Conservation (phyloP, 2,329 filamentous ascomycete genomes). For the Colletotrichum camelliae region DNA sequence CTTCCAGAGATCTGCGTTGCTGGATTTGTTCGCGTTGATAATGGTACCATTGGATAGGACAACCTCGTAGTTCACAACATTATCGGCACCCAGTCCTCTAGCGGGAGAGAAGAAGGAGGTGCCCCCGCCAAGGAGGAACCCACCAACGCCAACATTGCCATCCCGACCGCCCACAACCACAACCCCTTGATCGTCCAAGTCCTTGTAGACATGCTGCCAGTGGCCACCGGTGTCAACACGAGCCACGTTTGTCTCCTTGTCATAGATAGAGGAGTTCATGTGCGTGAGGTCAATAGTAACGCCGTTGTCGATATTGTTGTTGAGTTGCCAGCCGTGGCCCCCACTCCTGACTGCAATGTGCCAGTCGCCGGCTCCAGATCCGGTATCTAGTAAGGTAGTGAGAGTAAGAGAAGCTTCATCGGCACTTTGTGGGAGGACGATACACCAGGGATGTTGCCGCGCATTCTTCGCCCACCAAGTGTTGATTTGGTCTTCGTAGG, state of each 20-base stretch:
- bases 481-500: conserved; percentile 10
- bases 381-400: conserved; percentile 6
- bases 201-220: conserved; percentile 16
- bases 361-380: conserved; percentile 30
- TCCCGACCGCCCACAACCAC: conserved; percentile 49
- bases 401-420: conserved; percentile 27
- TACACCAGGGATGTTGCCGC: conserved; percentile 28
- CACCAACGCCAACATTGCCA: conserved; percentile 35
- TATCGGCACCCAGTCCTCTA: conserved; percentile 44
- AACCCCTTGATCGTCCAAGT: conserved; percentile 23
- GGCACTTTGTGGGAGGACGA: conserved; percentile 27
- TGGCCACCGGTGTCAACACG: conserved; percentile 23
- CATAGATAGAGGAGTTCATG: conserved; percentile 22
- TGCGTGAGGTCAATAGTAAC: conserved; percentile 32
- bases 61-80: conserved; percentile 43
- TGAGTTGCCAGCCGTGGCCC: conserved; percentile 43
- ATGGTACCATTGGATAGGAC: conserved; percentile 48
- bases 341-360: conserved; percentile 55
- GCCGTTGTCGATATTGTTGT: conserved; percentile 29
- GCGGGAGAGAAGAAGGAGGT: conserved; percentile 23
- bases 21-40: conserved; percentile 38
- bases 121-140: conserved; percentile 32
- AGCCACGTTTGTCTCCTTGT: conserved; percentile 24
- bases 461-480: conserved; percentile 22
- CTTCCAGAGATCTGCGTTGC: conserved; percentile 46